These are phyloP conservation scores for Aureobasidium sp. DNA, from an alignment of 2,329 filamentous ascomycete species.

Conservation along the genomic window DNA sequence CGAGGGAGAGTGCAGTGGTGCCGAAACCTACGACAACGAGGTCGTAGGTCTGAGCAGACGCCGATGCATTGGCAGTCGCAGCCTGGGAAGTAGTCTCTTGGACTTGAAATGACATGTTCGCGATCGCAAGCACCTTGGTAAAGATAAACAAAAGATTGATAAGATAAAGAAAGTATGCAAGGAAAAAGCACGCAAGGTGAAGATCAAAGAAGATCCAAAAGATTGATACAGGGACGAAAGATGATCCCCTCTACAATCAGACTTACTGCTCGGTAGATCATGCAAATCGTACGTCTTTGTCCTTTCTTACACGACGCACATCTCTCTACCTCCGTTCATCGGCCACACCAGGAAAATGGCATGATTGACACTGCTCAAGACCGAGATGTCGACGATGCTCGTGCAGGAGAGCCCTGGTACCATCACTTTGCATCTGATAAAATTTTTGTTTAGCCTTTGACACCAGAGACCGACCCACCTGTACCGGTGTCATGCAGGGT, in stretches of 20 bases:
- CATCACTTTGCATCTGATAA: conserved; percentile 1
- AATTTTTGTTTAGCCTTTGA: not conserved
- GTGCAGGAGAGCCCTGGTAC: not conserved
- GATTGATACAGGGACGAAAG: not conserved
- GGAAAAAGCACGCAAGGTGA: not conserved
- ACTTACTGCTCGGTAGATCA: not conserved
- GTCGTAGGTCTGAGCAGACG: conserved; percentile 10
- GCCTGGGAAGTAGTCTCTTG: not conserved
- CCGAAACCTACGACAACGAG: conserved; percentile 20
- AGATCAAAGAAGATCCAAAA: not conserved
- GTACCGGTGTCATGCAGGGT: not conserved
- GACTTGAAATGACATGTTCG: conserved; percentile 1
- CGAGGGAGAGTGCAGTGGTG: conserved; percentile 18
- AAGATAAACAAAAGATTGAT: not conserved
- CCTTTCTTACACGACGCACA: not conserved
- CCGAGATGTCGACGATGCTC: not conserved
- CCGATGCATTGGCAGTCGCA: not conserved
- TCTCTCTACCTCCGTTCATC: not conserved
- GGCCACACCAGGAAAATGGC: not conserved
- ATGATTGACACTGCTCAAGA: not conserved
- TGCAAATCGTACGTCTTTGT: not conserved
- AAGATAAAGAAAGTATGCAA: conserved; percentile 1
- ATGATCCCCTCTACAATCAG: not conserved
- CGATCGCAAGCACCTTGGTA: not conserved
- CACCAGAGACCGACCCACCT: not conserved